phyloP scores from a whole-genome alignment of 2,329 filamentous ascomycete genomes.

The Xylaria sp. region DNA sequence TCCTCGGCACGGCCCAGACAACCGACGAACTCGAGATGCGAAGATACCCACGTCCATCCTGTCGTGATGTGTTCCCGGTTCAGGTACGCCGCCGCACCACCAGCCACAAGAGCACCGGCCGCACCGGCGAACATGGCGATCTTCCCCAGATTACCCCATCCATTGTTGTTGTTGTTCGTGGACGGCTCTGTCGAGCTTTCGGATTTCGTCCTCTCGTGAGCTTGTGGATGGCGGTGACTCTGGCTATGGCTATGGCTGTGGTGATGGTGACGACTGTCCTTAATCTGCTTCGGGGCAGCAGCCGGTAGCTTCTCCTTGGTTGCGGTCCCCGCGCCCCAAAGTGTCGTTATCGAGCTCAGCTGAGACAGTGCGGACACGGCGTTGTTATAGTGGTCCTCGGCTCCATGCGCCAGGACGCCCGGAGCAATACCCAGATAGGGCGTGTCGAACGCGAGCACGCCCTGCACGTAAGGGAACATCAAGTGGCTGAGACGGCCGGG shows the following conservation, averaged over 20 bases:
- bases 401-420: constrained; percentile 76
- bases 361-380: constrained; percentile 64
- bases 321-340: constrained; percentile 52
- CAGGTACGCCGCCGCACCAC: constrained; percentile 78
- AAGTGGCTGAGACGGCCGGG: constrained; percentile 48
- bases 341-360: constrained; percentile 59
- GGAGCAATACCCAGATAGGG: constrained; percentile 81
- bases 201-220: constrained; percentile 28
- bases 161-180: constrained; percentile 9
- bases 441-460: constrained; percentile 88
- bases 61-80: constrained; percentile 74
- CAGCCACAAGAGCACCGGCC: constrained; percentile 73
- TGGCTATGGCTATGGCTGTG: too few species aligned
- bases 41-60: constrained; percentile 76
- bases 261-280: too few species aligned
- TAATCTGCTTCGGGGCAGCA: too few species aligned
- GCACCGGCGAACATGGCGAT: constrained; percentile 83
- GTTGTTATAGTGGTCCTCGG: constrained; percentile 78
- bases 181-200: constrained; percentile 5
- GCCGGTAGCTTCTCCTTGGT: constrained; percentile 27
- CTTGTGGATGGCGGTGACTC: constrained; percentile 6
- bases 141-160: constrained; percentile 78
- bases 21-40: constrained; percentile 89
- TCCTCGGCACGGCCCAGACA: constrained; percentile 82
- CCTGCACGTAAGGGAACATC: constrained; percentile 92